Percentiles rank a stretch among this genome's conserved stretches.
phyloP scores from a whole-genome alignment of 495 filamentous ascomycete genomes.

The Penicillium antarcticum region DNA sequence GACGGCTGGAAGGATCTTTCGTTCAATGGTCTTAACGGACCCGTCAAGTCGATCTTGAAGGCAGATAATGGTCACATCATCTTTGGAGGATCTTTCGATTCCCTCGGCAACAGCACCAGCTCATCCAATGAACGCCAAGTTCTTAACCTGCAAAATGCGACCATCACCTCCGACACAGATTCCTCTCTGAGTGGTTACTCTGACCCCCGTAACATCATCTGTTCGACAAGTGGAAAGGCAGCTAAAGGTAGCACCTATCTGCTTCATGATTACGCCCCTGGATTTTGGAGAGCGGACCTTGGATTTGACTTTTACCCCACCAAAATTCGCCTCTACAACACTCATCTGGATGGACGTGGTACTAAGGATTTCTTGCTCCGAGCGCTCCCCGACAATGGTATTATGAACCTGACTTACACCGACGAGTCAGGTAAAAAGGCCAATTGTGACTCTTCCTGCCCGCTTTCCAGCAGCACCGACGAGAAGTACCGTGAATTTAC shows the following conservation, averaged over 20 bases:
- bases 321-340: conserved; percentile 87
- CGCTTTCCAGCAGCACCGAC: conserved; percentile 63
- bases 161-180: conserved; percentile 62
- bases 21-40: conserved; percentile 93
- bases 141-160: conserved; percentile 77
- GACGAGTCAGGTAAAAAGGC: conserved; percentile 63
- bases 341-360: conserved; percentile 77
- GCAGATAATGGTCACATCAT: conserved; percentile 76
- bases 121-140: conserved; percentile 59
- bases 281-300: conserved; percentile 83
- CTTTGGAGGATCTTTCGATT: conserved; percentile 90
- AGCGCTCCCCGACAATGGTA: conserved; percentile 78
- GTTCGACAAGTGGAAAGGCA: conserved; percentile 62
- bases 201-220: conserved; percentile 82
- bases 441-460: conserved; percentile 74
- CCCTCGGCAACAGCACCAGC: conserved; percentile 73
- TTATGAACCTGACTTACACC: conserved; percentile 93
- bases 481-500: conserved; percentile 80
- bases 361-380: conserved; percentile 84
- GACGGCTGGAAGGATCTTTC: conserved; percentile 78
- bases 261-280: conserved; percentile 71
- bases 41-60: conserved; percentile 81
- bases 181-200: conserved; percentile 61
- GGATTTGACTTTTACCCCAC: conserved; percentile 78
- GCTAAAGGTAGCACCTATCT: conserved; percentile 79